These are phyloP conservation scores for Camellia lanceoleosa DNA, from an alignment of 148 eudicot species.

Conservation along the genomic window DNA sequence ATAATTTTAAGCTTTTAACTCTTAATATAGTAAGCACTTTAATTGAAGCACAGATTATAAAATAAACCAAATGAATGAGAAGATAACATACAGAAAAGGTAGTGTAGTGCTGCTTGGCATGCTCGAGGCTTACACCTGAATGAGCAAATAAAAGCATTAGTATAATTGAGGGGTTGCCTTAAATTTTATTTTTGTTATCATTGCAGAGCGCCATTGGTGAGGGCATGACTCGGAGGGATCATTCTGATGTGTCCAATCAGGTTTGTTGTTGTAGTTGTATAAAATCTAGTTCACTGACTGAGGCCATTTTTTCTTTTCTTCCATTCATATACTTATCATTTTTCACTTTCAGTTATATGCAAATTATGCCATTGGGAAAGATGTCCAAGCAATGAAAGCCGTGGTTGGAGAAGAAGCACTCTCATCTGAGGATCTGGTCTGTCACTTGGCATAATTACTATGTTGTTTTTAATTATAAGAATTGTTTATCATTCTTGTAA, in stretches of 20 bases:
- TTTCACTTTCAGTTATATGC: slow-evolving; percentile 69
- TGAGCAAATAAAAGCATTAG: no score
- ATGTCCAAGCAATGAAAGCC: slow-evolving; percentile 99
- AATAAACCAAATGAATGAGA: neutral
- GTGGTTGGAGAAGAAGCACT: slow-evolving; percentile 99
- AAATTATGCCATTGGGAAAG: slow-evolving; percentile 98
- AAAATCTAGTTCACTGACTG: neutral
- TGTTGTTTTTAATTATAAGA: neutral
- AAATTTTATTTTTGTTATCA: slow-evolving; percentile 6
- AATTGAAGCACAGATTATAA: neutral
- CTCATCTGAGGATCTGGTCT: slow-evolving; percentile 95
- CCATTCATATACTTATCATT: neutral
- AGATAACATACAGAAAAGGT: neutral
- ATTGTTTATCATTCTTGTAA: neutral
- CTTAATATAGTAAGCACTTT: neutral
- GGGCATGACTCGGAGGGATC: slow-evolving; percentile 99
- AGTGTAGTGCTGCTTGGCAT: neutral
- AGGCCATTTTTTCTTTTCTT: neutral
- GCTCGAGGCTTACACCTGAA: neutral
- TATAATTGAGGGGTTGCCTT: neutral
- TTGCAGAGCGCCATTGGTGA: slow-evolving; percentile 99
- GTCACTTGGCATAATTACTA: neutral
- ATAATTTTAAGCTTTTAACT: neutral
- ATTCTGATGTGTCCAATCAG: slow-evolving; percentile 98
- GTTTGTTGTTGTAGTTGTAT: slow-evolving; percentile 23